Base-by-base conservation (phyloP, 2,329 filamentous ascomycete genomes). In the Nothomitra cinnamomea region DNA sequence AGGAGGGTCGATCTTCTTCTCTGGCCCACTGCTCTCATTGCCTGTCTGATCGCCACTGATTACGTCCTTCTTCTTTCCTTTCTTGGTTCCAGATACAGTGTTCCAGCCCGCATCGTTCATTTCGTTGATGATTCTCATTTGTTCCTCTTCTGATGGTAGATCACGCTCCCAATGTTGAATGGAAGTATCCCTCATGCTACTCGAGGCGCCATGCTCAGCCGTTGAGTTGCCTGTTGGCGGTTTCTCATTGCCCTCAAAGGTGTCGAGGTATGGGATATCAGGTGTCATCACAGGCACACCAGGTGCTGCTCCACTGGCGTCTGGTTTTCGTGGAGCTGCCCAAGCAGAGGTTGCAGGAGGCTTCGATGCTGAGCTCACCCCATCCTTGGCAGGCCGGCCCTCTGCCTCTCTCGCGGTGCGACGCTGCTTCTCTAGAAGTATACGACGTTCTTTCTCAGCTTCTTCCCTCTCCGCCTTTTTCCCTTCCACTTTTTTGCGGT, bases 401-500 rank as follows among this genome's bases (percentile, higher is more conserved):
- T 94, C 87, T 51, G 86, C 79, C 64, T 88, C 78, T 59, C 90
- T 81, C 54, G 88, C 88, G 56, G 77, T 76, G 57, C 88, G 84
- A 58, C 87, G 80, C 72, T 95, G 89, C 65, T 84, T 82, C 72
- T 95, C 88, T 61, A 86, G 73, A 56, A 85, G 74, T 38, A 72
- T 71, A 70, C 87, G 85, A 63, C 89, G 83, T 62, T 85, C 76
- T 63, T 81, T 78, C 70, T 95, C 89, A 0, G 83, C 79, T 61
- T 85, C 83, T 64, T 89, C 83, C 28, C 85, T 80, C 55, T 78
- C 75, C 28, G 75, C 72, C 74, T 87, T 92, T 62, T 81, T 80
- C 55, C 80, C 83, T 69, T 95, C 88, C 38, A 78, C 81, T 79
- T 95, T 95, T 72, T 84, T 80, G 60, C 83, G 79, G 71, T 95